Percentiles rank a stretch among this genome's conserved stretches.
phyloP scores from a whole-genome alignment of 2,329 filamentous ascomycete genomes.

The Pseudopyricularia javanii region DNA sequence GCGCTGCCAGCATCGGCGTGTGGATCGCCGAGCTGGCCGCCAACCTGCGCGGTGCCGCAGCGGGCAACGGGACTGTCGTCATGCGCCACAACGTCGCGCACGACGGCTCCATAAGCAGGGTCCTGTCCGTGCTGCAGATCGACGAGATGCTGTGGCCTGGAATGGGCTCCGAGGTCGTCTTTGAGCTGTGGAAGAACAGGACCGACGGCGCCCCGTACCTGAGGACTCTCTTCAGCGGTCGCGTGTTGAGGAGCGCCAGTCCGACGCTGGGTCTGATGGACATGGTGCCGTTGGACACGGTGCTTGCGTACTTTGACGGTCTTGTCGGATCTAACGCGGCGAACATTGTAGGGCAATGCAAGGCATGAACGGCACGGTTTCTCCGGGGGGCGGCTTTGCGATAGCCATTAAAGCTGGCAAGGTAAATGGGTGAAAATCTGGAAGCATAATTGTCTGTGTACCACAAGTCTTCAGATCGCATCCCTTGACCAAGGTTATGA shows the following conservation, averaged over 20 bases:
- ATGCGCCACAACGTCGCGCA: conserved; percentile 74
- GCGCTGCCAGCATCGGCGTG: conserved; percentile 52
- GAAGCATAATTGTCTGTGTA: not conserved
- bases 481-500: not conserved
- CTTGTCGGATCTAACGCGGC: conserved; percentile 45
- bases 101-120: conserved; percentile 57
- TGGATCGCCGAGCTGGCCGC: conserved; percentile 61
- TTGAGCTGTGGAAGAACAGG: conserved; percentile 52
- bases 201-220: conserved; percentile 31
- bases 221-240: conserved; percentile 60
- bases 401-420: not conserved
- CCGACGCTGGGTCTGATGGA: conserved; percentile 56
- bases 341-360: conserved; percentile 13
- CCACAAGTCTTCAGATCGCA: not conserved
- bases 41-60: conserved; percentile 44
- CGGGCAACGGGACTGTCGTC: not conserved
- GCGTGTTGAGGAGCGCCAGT: conserved; percentile 53
- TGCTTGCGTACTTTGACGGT: conserved; percentile 61
- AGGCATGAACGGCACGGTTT: not conserved
- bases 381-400: not conserved
- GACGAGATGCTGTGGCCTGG: conserved; percentile 75
- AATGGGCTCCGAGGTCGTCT: conserved; percentile 69
- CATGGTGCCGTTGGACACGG: conserved; percentile 53
- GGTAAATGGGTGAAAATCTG: not conserved
- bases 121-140: conserved; percentile 60